A percentile compares a stretch with the other conserved stretches of the same genome.
These are phyloP conservation scores for Xylariaceae sp. DNA, from an alignment of 2,329 filamentous ascomycete genomes.

Conservation along the genomic window DNA sequence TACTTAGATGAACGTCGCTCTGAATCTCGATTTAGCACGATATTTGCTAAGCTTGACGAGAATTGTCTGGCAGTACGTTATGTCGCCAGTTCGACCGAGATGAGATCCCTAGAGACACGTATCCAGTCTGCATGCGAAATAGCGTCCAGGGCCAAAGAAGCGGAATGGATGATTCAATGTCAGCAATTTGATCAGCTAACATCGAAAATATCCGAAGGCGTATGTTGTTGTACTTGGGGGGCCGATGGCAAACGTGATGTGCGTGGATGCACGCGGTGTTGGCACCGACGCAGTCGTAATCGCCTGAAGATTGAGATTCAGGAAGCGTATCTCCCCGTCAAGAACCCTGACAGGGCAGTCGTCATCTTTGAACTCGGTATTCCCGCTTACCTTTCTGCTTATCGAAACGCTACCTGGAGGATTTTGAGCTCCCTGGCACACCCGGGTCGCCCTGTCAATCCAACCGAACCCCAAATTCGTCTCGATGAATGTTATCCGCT, in stretches of 20 bases:
- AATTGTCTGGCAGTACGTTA: conserved; percentile 45
- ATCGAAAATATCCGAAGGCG: conserved; percentile 29
- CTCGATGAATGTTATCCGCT: conserved; percentile 23
- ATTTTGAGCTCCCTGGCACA: conserved; percentile 38
- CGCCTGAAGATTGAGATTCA: conserved; percentile 42
- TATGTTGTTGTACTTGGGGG: conserved; percentile 31
- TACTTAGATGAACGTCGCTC: conserved; percentile 41
- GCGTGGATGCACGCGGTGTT: conserved; percentile 41
- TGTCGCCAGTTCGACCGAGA: conserved; percentile 32
- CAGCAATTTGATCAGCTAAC: conserved; percentile 32
- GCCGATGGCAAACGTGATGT: conserved; percentile 30
- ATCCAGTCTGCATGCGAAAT: conserved; percentile 20
- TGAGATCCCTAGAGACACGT: conserved; percentile 18
- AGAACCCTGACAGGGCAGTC: conserved; percentile 34
- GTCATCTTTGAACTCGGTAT: conserved; percentile 48
- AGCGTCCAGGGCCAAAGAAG: neutral
- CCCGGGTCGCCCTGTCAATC: conserved; percentile 18
- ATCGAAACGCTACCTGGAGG: conserved; percentile 49
- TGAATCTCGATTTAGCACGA: conserved; percentile 31
- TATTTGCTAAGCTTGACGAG: conserved; percentile 41
- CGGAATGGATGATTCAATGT: conserved; percentile 14
- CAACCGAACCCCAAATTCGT: conserved; percentile 15
- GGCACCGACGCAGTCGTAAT: conserved; percentile 32
- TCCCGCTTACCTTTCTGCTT: conserved; percentile 42
- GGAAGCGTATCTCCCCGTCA: conserved; percentile 45